These are phyloP conservation scores for Dictyostelium intermedium DNA, from an alignment of 78 protist species.

Conservation along the genomic window DNA sequence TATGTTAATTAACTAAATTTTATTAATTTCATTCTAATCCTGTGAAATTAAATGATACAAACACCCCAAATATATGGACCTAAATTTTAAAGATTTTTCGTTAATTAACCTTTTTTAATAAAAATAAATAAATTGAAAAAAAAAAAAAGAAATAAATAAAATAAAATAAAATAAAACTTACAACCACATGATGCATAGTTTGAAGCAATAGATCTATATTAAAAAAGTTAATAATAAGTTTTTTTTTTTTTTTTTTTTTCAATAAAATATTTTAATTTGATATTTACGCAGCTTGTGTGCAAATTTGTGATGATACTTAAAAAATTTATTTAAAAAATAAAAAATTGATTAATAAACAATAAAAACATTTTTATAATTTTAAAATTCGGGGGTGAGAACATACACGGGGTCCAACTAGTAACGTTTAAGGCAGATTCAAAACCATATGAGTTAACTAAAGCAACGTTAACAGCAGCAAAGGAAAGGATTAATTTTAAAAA, in stretches of 20 bases:
- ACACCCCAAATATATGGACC: not conserved
- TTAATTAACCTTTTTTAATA: no score
- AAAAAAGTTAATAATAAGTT: not conserved
- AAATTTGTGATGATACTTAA: not conserved
- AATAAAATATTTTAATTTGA: no score
- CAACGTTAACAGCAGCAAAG: not conserved
- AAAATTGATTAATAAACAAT: no score
- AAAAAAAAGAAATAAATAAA: no score
- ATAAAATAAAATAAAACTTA: not conserved
- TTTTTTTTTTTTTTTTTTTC: not conserved
- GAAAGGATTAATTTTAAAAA: not conserved
- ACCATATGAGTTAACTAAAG: not conserved
- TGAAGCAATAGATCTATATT: not conserved
- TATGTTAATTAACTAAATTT: not conserved
- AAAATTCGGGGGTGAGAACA: no score
- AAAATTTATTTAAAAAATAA: no score
- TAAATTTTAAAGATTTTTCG: not conserved
- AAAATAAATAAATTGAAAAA: no score
- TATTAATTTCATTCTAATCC: no score
- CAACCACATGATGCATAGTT: conserved; percentile 41
- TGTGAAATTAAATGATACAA: not conserved
- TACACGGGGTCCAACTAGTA: not conserved
- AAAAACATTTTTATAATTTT: no score
- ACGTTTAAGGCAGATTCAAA: not conserved
- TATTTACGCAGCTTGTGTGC: not conserved